phyloP scores from a whole-genome alignment of 768 basidiomycete species.

The Trametes maxima region DNA sequence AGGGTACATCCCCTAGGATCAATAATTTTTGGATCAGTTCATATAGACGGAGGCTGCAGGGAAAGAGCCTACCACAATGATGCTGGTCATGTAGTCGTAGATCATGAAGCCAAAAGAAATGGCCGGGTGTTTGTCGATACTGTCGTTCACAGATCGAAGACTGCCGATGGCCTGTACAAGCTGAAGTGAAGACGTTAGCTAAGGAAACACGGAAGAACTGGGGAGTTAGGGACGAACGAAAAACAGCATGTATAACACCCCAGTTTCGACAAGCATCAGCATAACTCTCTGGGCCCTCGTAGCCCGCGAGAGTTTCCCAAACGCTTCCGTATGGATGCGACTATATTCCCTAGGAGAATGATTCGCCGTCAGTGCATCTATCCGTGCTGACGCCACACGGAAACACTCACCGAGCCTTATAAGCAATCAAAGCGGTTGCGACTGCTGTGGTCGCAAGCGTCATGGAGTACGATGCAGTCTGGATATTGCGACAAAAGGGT shows the following conservation, averaged over 20 bases:
- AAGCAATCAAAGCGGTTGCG: conserved; percentile 25
- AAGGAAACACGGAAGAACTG: background rate
- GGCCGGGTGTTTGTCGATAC: background rate
- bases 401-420: conserved; percentile 25
- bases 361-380: no score
- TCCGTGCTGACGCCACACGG: background rate
- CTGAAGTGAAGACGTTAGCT: background rate
- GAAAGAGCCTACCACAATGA: conserved; percentile 26
- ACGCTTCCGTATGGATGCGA: background rate
- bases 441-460: conserved; percentile 23
- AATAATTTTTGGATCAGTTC: no score
- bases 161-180: conserved; percentile 7
- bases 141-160: conserved; percentile 8
- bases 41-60: no score
- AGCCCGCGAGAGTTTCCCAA: conserved; percentile 3
- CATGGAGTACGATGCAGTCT: conserved; percentile 26
- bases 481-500: conserved; percentile 27
- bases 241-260: conserved; percentile 29
- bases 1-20: conserved; percentile 27
- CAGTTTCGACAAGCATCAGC: conserved; percentile 28
- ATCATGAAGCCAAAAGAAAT: conserved; percentile 23
- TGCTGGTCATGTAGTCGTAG: conserved; percentile 21
- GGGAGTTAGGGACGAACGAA: conserved; percentile 20
- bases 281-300: conserved; percentile 22
- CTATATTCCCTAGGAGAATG: background rate